phyloP scores from a whole-genome alignment of 305 asterid species.

The Ilex paraguariensis region DNA sequence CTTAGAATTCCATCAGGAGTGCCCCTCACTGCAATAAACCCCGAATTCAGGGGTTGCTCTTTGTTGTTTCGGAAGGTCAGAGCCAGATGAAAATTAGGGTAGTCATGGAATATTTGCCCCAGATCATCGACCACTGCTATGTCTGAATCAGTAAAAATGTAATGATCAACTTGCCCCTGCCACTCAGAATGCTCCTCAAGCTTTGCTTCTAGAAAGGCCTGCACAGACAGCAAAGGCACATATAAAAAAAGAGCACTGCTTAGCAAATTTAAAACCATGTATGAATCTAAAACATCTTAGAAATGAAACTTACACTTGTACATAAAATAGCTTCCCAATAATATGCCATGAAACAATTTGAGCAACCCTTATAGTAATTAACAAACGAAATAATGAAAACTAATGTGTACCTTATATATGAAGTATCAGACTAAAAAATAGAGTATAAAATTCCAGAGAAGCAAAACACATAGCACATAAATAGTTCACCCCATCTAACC shows the following conservation, averaged over 20 bases:
- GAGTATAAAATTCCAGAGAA: no score
- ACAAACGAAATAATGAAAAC: no score
- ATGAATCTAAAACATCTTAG: no score
- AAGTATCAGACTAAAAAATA: no score
- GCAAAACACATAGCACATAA: no score
- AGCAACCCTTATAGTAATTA: no score
- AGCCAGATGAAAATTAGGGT: conserved; percentile 73
- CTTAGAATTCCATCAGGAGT: conserved; percentile 65
- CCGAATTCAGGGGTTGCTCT: conserved; percentile 88
- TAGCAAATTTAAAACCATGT: neutral
- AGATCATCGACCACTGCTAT: conserved; percentile 73
- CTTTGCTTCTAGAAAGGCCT: conserved; percentile 59
- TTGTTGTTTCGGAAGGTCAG: conserved; percentile 95
- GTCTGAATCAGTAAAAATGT: conserved; percentile 84
- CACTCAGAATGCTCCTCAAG: conserved; percentile 41
- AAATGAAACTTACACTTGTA: no score
- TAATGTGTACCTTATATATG: no score
- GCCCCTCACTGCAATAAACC: conserved; percentile 90
- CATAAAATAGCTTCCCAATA: no score
- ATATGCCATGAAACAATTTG: no score
- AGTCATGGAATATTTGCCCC: conserved; percentile 48
- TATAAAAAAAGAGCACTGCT: neutral
- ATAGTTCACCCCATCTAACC: no score
- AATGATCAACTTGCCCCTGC: conserved; percentile 51
- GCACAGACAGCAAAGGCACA: conserved; percentile 19